Percentiles rank a stretch among this genome's conserved stretches.
Evolutionary conservation across 1,284 basidiomycete genomes (phyloP).

Genomic region (Microbotryomycetes sp.): DNA sequence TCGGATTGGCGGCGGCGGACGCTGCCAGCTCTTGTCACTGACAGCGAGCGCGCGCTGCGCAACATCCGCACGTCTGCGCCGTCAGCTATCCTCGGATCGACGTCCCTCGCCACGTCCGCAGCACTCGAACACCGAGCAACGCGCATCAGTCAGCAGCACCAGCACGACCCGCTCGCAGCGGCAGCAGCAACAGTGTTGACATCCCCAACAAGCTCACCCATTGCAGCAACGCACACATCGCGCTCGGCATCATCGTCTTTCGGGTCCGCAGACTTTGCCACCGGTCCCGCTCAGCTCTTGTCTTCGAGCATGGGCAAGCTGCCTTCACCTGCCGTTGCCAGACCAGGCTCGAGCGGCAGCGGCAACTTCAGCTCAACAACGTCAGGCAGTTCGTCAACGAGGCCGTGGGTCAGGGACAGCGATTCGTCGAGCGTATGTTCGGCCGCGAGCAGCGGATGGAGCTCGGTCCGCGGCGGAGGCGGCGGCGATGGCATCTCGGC

Average conservation of each 20-base stretch:
- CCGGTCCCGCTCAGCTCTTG: no score
- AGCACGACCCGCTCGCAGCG: background rate
- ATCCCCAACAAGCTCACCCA: background rate
- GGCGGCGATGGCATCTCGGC: background rate
- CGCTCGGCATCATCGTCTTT: no score
- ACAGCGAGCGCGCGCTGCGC: background rate
- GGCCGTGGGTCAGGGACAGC: slow-evolving; percentile 23
- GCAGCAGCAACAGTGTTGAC: no score
- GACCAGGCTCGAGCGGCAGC: background rate
- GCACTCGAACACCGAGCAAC: background rate
- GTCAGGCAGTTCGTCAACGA: background rate
- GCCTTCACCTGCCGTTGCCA: background rate
- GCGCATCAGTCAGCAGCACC: background rate
- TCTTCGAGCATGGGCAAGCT: no score
- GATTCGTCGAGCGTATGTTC: slow-evolving; percentile 18
- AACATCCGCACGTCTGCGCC: background rate
- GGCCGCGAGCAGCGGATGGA: slow-evolving; percentile 3
- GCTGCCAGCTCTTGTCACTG: background rate
- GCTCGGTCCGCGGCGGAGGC: background rate
- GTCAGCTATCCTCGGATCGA: background rate
- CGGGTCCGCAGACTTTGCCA: no score
- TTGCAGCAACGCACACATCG: background rate
- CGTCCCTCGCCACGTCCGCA: background rate
- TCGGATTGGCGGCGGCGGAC: background rate
- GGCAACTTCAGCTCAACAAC: background rate